These are phyloP conservation scores for Blastocystis sp. DNA, from an alignment of 352 stramenopile genomes.

Conservation along the genomic window DNA sequence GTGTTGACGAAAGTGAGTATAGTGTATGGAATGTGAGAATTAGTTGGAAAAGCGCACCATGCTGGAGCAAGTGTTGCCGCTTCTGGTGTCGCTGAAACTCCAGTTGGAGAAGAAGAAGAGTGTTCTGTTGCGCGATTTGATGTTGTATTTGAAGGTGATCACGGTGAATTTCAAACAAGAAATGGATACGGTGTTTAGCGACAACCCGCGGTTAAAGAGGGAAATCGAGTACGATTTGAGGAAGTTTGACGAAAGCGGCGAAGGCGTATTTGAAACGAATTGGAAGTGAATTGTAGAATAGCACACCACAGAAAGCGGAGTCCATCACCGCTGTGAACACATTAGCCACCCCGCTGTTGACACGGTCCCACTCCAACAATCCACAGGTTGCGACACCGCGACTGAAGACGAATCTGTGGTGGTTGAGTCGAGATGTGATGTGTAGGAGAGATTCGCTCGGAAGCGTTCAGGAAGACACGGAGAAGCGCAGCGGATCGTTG, in stretches of 20 bases:
- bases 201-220: slow-evolving; percentile 50
- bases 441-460: slow-evolving; percentile 24
- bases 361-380: neutral
- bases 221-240: slow-evolving; percentile 71
- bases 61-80: slow-evolving; percentile 66
- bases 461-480: neutral
- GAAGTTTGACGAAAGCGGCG: neutral
- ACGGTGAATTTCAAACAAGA: slow-evolving; percentile 69
- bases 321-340: slow-evolving; percentile 15
- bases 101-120: slow-evolving; percentile 50
- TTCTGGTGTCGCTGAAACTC: slow-evolving; percentile 53
- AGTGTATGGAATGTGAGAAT: neutral
- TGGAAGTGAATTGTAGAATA: neutral
- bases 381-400: neutral
- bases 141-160: slow-evolving; percentile 73
- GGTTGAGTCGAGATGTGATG: neutral
- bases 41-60: slow-evolving; percentile 72
- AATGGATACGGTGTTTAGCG: slow-evolving; percentile 49
- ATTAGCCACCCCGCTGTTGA: slow-evolving; percentile 38
- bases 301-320: neutral
- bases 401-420: slow-evolving; percentile 34
- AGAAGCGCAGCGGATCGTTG: slow-evolving; percentile 14
- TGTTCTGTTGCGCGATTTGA: slow-evolving; percentile 58
- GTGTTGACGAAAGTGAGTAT: slow-evolving; percentile 31
- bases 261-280: neutral